Conservation (phyloP, 106 monocot species). For the Dioscorea alata region DNA sequence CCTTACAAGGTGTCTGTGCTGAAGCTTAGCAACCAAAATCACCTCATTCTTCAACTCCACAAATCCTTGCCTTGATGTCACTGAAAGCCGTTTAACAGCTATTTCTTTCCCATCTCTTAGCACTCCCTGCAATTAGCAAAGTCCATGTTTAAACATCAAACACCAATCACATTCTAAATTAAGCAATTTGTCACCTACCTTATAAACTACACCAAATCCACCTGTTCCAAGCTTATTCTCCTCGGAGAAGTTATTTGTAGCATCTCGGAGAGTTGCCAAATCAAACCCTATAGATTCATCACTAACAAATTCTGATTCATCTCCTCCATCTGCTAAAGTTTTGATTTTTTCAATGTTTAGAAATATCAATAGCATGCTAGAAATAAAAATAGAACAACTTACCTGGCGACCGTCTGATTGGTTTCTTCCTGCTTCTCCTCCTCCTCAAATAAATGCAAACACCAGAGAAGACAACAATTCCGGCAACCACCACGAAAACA, state of each 20-base stretch:
- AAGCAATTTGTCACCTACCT: not conserved
- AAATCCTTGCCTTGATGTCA: constrained; percentile 4
- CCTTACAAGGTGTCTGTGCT: constrained; percentile 20
- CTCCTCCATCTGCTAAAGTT: too few species aligned
- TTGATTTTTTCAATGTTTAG: too few species aligned
- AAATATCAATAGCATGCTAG: too few species aligned
- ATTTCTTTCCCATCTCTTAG: constrained; percentile 12
- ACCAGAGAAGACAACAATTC: too few species aligned
- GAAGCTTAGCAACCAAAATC: constrained; percentile 13
- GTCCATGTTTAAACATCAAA: not conserved
- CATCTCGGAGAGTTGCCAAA: not conserved
- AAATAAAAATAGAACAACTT: too few species aligned
- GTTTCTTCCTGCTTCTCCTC: too few species aligned
- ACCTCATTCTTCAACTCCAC: constrained; percentile 18
- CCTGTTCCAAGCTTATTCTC: not conserved
- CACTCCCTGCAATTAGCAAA: not conserved
- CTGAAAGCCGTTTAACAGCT: constrained; percentile 23
- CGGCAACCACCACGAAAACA: too few species aligned
- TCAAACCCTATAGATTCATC: not conserved
- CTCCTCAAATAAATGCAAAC: too few species aligned
- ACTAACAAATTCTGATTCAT: not conserved
- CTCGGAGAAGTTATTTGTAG: not conserved
- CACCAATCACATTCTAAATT: too few species aligned
- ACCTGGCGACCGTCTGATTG: too few species aligned
- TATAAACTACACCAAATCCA: not conserved